phyloP scores from a whole-genome alignment of 345 rosid species.

The Pugionium dolabratum region DNA sequence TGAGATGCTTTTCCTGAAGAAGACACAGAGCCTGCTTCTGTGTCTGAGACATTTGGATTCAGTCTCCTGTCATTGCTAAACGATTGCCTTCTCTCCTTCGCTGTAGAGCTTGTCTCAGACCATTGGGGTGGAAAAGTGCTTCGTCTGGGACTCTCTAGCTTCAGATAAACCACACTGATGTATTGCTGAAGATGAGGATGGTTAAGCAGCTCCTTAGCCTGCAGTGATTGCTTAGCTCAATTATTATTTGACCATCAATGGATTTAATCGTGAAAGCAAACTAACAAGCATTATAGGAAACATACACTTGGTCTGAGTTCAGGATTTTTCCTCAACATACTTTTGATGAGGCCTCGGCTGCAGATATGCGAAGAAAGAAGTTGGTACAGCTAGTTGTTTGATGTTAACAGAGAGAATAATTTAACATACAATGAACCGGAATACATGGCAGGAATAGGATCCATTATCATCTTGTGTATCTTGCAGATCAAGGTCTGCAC shows the following conservation, averaged over 20 bases:
- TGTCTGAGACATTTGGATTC: conserved; percentile 66
- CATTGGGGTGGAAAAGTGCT: conserved; percentile 50
- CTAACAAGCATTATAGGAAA: neutral
- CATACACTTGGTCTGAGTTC: conserved; percentile 93
- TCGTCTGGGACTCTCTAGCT: conserved; percentile 62
- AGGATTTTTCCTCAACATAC: conserved; percentile 96
- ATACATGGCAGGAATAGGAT: conserved; percentile 90
- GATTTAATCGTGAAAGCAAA: neutral
- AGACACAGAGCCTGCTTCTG: conserved; percentile 55
- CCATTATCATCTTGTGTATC: conserved; percentile 80
- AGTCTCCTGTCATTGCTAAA: conserved; percentile 70
- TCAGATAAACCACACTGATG: conserved; percentile 65
- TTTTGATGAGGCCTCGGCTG: conserved; percentile 92
- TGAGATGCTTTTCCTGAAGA: conserved; percentile 53
- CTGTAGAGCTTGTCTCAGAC: conserved; percentile 34
- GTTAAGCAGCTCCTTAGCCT: conserved; percentile 89
- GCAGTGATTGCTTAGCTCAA: conserved; percentile 29
- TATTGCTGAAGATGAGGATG: conserved; percentile 86
- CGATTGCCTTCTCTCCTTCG: conserved; percentile 60
- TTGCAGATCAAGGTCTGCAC: conserved; percentile 89
- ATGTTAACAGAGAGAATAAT: neutral
- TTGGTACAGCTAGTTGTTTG: neutral
- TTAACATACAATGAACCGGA: conserved; percentile 79
- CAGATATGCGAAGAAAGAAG: conserved; percentile 24
- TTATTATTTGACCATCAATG: neutral